Conservation (phyloP, 805 yeast genomes). For the Hanseniaspora jakobsenii region DNA sequence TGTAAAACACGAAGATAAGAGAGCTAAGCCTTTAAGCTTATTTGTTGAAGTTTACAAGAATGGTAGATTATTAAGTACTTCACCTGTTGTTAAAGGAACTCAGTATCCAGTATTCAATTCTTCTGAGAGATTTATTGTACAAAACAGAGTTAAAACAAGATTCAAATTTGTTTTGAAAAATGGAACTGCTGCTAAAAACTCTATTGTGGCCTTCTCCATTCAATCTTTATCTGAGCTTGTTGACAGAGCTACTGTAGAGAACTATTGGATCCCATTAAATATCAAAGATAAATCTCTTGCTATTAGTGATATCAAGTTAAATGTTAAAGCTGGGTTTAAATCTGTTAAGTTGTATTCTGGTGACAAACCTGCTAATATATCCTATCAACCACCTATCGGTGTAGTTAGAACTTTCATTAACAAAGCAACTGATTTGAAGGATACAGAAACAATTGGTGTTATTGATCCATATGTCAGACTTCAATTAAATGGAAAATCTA, state of each 20-base stretch:
- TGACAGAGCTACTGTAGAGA: slow-evolving; percentile 66
- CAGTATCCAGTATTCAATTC: slow-evolving; percentile 58
- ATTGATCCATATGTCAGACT: slow-evolving; percentile 85
- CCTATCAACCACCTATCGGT: slow-evolving; percentile 92
- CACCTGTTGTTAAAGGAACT: slow-evolving; percentile 45
- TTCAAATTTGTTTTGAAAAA: slow-evolving; percentile 57
- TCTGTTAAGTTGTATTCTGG: slow-evolving; percentile 66
- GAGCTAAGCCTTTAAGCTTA: slow-evolving; percentile 44
- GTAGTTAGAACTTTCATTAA: slow-evolving; percentile 63
- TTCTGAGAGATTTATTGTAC: slow-evolving; percentile 53
- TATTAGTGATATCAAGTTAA: slow-evolving; percentile 56
- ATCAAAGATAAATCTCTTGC: slow-evolving; percentile 26
- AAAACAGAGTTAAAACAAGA: slow-evolving; percentile 59
- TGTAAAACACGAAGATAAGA: slow-evolving; percentile 13
- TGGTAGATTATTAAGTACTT: slow-evolving; percentile 45
- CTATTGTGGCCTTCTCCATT: slow-evolving; percentile 44
- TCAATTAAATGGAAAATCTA: slow-evolving; percentile 60
- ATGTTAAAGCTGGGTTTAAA: slow-evolving; percentile 65
- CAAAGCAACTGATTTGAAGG: slow-evolving; percentile 62
- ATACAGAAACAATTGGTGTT: slow-evolving; percentile 79
- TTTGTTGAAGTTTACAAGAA: slow-evolving; percentile 62
- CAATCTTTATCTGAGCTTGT: slow-evolving; percentile 53
- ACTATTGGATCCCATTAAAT: slow-evolving; percentile 58
- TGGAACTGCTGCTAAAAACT: slow-evolving; percentile 38
- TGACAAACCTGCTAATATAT: slow-evolving; percentile 42